These are phyloP conservation scores for Komagataella populi DNA, from an alignment of 805 yeast species.

Conservation along the genomic window DNA sequence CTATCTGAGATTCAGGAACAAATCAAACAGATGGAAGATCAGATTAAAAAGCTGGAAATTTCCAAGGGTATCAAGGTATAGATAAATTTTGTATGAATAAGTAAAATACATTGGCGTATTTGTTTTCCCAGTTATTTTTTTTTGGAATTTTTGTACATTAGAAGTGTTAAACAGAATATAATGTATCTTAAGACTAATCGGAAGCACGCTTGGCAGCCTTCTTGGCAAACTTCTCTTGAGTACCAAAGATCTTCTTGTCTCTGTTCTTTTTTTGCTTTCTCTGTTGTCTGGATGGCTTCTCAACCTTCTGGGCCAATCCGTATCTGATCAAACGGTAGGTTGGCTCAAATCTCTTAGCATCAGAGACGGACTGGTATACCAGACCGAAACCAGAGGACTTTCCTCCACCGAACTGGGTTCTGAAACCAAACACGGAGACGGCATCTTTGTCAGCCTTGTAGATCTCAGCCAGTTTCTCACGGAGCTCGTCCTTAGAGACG, in stretches of 20 bases:
- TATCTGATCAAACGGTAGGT: constrained; percentile 97
- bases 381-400: constrained; percentile 98
- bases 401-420: constrained; percentile 99
- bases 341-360: constrained; percentile 98
- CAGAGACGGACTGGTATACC: constrained; percentile 95
- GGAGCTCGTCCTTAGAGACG: constrained; percentile 98
- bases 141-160: not conserved
- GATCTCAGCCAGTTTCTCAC: constrained; percentile 52
- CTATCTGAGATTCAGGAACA: constrained; percentile 78
- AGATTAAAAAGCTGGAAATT: constrained; percentile 48
- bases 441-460: constrained; percentile 59
- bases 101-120: not conserved
- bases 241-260: constrained; percentile 98
- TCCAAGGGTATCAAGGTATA: constrained; percentile 27
- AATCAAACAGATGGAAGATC: constrained; percentile 62
- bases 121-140: not conserved
- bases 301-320: constrained; percentile 93
- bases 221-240: constrained; percentile 91
- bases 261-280: constrained; percentile 99
- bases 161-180: not conserved
- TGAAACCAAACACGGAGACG: constrained; percentile 95
- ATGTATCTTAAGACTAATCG: constrained; percentile 33
- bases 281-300: constrained; percentile 98
- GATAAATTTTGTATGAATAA: not conserved
- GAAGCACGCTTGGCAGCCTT: constrained; percentile 82